A percentile compares a stretch with the other conserved stretches of the same genome.
phyloP scores from a whole-genome alignment of 371 early-diverging fungal genomes.

The Mortierella sp. region DNA sequence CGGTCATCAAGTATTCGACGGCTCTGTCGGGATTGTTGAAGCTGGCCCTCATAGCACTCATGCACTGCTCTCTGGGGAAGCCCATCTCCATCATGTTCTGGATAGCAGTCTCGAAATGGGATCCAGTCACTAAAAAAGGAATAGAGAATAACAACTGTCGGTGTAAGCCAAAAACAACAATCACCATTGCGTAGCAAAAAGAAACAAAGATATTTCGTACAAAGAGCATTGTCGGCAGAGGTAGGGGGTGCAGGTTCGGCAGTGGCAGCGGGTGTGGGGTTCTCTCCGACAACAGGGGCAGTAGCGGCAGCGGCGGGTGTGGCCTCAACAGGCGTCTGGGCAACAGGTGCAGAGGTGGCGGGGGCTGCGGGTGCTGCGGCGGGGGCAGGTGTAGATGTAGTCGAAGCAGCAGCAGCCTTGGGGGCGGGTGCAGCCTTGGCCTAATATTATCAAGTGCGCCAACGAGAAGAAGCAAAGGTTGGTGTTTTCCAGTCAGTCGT shows the following conservation, averaged over 20 bases:
- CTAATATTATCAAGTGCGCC: constrained; percentile 4
- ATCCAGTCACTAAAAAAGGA: constrained; percentile 71
- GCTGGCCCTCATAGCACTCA: constrained; percentile 93
- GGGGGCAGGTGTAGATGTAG: constrained; percentile 53
- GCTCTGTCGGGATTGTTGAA: constrained; percentile 98
- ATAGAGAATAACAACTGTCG: background rate
- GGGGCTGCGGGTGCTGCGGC: constrained; percentile 53
- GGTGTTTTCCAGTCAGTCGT: too few relatives aligned
- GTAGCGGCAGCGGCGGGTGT: constrained; percentile 50
- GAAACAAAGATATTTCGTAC: constrained; percentile 12
- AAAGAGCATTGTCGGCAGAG: constrained; percentile 36
- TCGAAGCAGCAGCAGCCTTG: constrained; percentile 42
- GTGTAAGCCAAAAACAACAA: background rate
- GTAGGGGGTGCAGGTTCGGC: constrained; percentile 49
- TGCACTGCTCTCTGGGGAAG: constrained; percentile 89
- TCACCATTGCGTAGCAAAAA: background rate
- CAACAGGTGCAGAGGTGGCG: constrained; percentile 56
- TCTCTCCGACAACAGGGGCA: constrained; percentile 44
- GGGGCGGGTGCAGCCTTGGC: constrained; percentile 47
- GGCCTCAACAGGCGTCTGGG: constrained; percentile 49
- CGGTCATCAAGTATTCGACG: constrained; percentile 95
- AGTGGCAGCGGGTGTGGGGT: constrained; percentile 56
- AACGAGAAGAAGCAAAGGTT: background rate
- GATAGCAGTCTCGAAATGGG: constrained; percentile 82
- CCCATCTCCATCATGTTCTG: constrained; percentile 96